A percentile compares a stretch with the other conserved stretches of the same genome.
Evolutionary conservation across 495 filamentous ascomycete species (phyloP).

Genomic region (Penicillium samsonianum): DNA sequence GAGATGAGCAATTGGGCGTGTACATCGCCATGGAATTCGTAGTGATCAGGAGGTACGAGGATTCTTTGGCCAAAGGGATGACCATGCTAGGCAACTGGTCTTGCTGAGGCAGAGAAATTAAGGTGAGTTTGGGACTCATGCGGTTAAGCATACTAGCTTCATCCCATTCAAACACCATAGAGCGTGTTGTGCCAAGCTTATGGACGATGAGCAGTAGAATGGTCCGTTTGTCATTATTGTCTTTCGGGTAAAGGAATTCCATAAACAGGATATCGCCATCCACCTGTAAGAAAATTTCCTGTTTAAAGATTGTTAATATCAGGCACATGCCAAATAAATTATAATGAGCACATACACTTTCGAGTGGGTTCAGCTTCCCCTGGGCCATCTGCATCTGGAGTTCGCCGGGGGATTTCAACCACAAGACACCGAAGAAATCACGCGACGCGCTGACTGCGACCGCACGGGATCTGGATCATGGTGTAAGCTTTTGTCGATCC

Average conservation of each 20-base stretch:
- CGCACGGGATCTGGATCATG: slow-evolving; percentile 55
- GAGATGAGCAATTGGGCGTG: slow-evolving; percentile 47
- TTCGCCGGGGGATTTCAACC: slow-evolving; percentile 32
- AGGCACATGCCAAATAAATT: neutral
- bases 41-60: slow-evolving; percentile 65
- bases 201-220: slow-evolving; percentile 74
- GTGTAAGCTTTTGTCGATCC: slow-evolving; percentile 15
- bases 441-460: slow-evolving; percentile 64
- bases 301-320: neutral
- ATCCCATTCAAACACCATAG: slow-evolving; percentile 79
- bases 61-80: slow-evolving; percentile 65
- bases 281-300: slow-evolving; percentile 60
- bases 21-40: slow-evolving; percentile 60
- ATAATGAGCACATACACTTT: slow-evolving; percentile 31
- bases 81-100: slow-evolving; percentile 66
- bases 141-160: slow-evolving; percentile 37
- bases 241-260: slow-evolving; percentile 77
- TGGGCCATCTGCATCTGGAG: slow-evolving; percentile 39
- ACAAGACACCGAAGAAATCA: slow-evolving; percentile 59
- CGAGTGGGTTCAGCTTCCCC: slow-evolving; percentile 38
- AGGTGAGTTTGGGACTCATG: slow-evolving; percentile 43
- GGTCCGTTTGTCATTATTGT: slow-evolving; percentile 60
- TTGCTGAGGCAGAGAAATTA: slow-evolving; percentile 56
- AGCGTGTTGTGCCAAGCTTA: slow-evolving; percentile 57
- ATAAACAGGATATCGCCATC: slow-evolving; percentile 79